These are phyloP conservation scores for Phytomonas serpens DNA, from an alignment of 208 protist species.

Conservation along the genomic window DNA sequence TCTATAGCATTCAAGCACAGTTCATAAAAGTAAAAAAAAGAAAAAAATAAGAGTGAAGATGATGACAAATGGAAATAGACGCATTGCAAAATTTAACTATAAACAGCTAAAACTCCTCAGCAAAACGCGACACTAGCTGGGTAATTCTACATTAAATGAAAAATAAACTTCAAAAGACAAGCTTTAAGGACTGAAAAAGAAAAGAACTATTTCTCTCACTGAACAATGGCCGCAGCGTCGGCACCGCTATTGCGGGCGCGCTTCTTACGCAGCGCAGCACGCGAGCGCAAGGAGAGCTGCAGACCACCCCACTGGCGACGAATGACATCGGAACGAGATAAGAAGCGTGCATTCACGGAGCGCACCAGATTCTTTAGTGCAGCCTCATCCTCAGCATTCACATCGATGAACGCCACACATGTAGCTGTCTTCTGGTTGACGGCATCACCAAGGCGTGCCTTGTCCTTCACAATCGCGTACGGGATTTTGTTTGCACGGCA, in stretches of 20 bases:
- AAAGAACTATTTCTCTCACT: slow-evolving; percentile 14
- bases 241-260: slow-evolving; percentile 53
- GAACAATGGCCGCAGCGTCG: slow-evolving; percentile 46
- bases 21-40: background rate
- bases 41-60: background rate
- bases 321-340: slow-evolving; percentile 86
- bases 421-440: slow-evolving; percentile 97
- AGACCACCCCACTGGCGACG: slow-evolving; percentile 93
- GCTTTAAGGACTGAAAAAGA: slow-evolving; percentile 2
- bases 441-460: slow-evolving; percentile 96
- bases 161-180: slow-evolving; percentile 15
- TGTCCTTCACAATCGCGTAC: slow-evolving; percentile 99
- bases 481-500: slow-evolving; percentile 98
- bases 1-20: background rate
- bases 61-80: background rate
- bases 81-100: background rate
- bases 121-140: background rate
- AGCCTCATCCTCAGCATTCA: slow-evolving; percentile 92
- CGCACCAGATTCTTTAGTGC: slow-evolving; percentile 91
- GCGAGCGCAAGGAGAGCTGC: slow-evolving; percentile 78
- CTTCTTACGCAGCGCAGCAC: slow-evolving; percentile 78
- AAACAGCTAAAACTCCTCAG: background rate
- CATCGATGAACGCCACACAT: slow-evolving; percentile 93
- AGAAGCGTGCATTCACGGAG: slow-evolving; percentile 92
- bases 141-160: slow-evolving; percentile 6